phyloP scores from a whole-genome alignment of 805 yeast genomes.

The Huiozyma sinensis region DNA sequence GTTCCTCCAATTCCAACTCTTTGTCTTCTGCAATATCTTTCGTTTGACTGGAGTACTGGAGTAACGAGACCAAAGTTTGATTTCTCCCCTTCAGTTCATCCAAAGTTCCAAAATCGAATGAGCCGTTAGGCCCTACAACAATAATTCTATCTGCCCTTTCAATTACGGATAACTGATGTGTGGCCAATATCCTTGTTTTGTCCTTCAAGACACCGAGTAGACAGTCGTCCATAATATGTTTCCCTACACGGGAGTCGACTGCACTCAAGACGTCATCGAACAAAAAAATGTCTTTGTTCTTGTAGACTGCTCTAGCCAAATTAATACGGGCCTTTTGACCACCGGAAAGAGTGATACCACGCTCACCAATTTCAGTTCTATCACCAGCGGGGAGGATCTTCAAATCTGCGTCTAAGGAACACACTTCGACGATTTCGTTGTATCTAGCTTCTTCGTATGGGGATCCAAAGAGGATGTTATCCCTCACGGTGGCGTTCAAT shows the following conservation, averaged over 20 bases:
- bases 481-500: slow-evolving; percentile 67
- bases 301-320: slow-evolving; percentile 71
- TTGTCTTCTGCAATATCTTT: slow-evolving; percentile 25
- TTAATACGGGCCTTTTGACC: slow-evolving; percentile 80
- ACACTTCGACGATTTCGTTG: slow-evolving; percentile 44
- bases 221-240: slow-evolving; percentile 63
- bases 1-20: slow-evolving; percentile 21
- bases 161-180: slow-evolving; percentile 71
- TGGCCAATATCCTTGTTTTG: slow-evolving; percentile 67
- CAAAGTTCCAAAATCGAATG: slow-evolving; percentile 52
- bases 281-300: slow-evolving; percentile 52
- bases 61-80: slow-evolving; percentile 38
- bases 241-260: slow-evolving; percentile 82
- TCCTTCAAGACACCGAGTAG: slow-evolving; percentile 43
- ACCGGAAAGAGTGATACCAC: slow-evolving; percentile 80
- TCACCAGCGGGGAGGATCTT: slow-evolving; percentile 65
- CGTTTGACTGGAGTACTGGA: slow-evolving; percentile 35
- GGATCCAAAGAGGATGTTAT: slow-evolving; percentile 61
- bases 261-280: slow-evolving; percentile 78
- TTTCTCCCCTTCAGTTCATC: slow-evolving; percentile 40
- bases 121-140: slow-evolving; percentile 52
- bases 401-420: slow-evolving; percentile 59
- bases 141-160: slow-evolving; percentile 60
- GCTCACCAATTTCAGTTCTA: slow-evolving; percentile 69
- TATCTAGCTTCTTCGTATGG: slow-evolving; percentile 43